Evolutionary conservation across 2,329 filamentous ascomycete species (phyloP), one percentile per base, ranked within the genome.

Genomic region (Polychaeton citri): DNA sequence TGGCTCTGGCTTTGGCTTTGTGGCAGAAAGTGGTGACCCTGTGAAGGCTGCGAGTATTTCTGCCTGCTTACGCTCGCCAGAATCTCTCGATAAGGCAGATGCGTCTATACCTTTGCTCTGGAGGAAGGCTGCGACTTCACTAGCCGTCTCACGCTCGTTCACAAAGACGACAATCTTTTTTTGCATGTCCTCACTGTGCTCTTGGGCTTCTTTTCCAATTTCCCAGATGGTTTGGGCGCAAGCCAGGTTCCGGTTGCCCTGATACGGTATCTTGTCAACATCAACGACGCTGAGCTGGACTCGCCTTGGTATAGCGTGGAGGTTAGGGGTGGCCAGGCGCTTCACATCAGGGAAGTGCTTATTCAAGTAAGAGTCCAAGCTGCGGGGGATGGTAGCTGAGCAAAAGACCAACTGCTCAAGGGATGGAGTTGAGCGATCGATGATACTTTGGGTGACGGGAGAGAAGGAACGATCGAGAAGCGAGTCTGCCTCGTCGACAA

Each of bases 401-500:
- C 90, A 98, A 44, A 96, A 74, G 32, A 98, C 71, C 17, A 98
- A 69, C 55, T 94, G 83, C 52, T 84, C 75, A 32, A 96, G 63
- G 1, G 85, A 90, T 0, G 88, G 85, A 5, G 76, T 71, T 2
- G 80, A 74, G 39, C 81, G 80, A 51, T 93, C 83, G 44, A 98
- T 72, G 46, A 98, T 83, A 37, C 74, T 72, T 8, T 75, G 81
- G 0, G 90, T 96, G 17, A 80, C 77, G 1, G 84, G 79, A 3
- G 81, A 73, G 64, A 98, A 98, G 40, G 85, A 92, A 39, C 86
- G 81, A 61, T 98, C 92, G 47, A 98, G 74, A 7, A 98, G 74
- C 3, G 87, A 95, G 61, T 98, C 90, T 1, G 92, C 92, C 65
- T 98, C 92, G 55, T 98, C 92, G 33, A 94, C 71, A 40, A 98